Conservation (phyloP, 1,139 yeast species). For the Pneumocystis canis region DNA sequence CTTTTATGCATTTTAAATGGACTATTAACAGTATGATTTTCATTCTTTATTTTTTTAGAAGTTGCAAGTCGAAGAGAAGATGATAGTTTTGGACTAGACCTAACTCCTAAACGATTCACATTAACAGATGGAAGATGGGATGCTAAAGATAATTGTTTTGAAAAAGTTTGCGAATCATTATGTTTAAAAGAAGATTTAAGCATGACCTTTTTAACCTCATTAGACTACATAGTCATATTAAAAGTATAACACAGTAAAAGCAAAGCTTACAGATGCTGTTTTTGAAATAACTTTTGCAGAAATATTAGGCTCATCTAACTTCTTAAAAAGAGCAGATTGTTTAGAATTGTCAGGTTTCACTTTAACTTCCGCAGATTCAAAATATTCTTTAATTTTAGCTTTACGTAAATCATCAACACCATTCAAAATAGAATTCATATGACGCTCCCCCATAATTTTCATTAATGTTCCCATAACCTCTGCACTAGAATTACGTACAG, state of each 20-base stretch:
- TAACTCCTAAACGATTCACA: neutral
- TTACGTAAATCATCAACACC: conserved; percentile 57
- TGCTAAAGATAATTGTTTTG: neutral
- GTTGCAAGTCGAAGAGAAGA: neutral
- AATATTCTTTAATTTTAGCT: conserved; percentile 48
- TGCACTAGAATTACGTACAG: conserved; percentile 66
- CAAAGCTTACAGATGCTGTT: conserved; percentile 1
- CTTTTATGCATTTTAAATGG: neutral
- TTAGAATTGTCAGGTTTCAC: conserved; percentile 24
- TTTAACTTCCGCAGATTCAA: conserved; percentile 42
- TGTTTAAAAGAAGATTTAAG: neutral
- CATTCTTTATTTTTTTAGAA: neutral
- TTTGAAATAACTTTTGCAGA: conserved; percentile 16
- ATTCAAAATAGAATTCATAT: conserved; percentile 44
- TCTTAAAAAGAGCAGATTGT: conserved; percentile 12
- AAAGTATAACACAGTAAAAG: neutral
- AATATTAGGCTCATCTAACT: neutral
- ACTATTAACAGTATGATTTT: neutral
- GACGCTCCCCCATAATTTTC: conserved; percentile 67
- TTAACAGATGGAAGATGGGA: neutral
- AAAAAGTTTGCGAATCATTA: neutral
- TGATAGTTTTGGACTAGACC: neutral
- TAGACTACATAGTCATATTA: neutral
- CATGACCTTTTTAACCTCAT: neutral
- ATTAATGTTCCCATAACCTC: conserved; percentile 69